Base-by-base conservation (phyloP, 1,284 basidiomycete genomes). In the Wallemia ichthyophaga region DNA sequence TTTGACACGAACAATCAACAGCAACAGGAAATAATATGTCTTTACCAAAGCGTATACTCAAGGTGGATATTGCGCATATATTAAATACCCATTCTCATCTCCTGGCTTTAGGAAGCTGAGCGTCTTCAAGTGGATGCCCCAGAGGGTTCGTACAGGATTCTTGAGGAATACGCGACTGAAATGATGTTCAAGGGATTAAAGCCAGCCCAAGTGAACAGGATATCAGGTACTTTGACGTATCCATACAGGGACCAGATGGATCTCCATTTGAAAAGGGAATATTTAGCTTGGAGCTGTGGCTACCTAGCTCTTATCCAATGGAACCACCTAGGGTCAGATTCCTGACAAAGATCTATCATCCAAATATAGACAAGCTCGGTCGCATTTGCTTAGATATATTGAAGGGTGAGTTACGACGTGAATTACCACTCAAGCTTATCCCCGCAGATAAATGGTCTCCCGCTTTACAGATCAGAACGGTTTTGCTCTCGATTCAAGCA, bases 281-380 rank as follows among this genome's bases (percentile, higher is more conserved):
- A 19, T 99, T 99, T 75, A 85, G 82, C 67, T 77, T 96, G 31
- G 94, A 99, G 72, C 76, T 99, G 56, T 99, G 96, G 74, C 74
- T 99, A 55, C 91, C 94, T 1, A 92, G 96, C 70, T 92, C 96
- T 69, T 99, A 99, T 71, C 92, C 92, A 1, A 96, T 99, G 92
- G 85, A 84, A 59, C 91, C 94, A 0, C 94, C 94, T 27, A 98
- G 96, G 73, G 94, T 99, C 61, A 79, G 94, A 63, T 99, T 98
- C 75, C 73, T 96, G 65, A 96, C 92, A 62, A 94, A 94, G 81
- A 94, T 98, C 75, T 98, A 99, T 75, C 94, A 99, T 72, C 94
- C 94, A 32, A 99, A 99, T 72, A 99, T 99, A 94, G 91, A 96
- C 72, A 96, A 96, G 72, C 83, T 98, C 53, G 92, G 92, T 26